A percentile compares a stretch with the other conserved stretches of the same genome.
Evolutionary conservation across 2,329 filamentous ascomycete species (phyloP).

Genomic region (Fusarium oligoseptatum): DNA sequence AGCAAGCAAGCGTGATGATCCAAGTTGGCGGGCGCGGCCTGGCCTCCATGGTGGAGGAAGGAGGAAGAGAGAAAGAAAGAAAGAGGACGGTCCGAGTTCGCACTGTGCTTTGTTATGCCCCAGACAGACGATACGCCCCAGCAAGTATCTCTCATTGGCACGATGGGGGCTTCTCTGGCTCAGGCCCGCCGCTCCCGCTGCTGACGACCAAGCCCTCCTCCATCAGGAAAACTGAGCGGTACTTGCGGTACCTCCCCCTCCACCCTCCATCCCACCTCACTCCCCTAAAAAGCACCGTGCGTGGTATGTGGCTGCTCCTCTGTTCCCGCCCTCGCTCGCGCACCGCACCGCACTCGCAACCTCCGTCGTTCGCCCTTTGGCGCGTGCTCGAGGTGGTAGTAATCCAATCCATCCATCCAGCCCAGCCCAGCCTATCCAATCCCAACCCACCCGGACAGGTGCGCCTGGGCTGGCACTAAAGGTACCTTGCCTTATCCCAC

Average conservation of each 20-base stretch:
- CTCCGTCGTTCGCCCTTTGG: constrained; percentile 39
- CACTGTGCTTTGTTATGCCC: constrained; percentile 31
- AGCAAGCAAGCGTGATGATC: neutral
- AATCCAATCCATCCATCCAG: neutral
- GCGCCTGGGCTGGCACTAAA: constrained; percentile 33
- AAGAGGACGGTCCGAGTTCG: constrained; percentile 1
- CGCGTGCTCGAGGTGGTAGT: constrained; percentile 35
- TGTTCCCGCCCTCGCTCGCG: constrained; percentile 19
- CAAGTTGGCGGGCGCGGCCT: constrained; percentile 4
- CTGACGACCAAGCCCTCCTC: constrained; percentile 30
- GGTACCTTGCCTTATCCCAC: constrained; percentile 39
- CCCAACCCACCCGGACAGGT: constrained; percentile 37
- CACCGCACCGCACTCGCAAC: constrained; percentile 12
- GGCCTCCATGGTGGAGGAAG: neutral
- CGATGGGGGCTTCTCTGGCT: constrained; percentile 17
- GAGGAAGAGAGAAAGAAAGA: neutral
- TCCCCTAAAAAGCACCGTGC: constrained; percentile 45
- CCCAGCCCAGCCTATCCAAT: constrained; percentile 17
- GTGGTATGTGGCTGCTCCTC: constrained; percentile 47
- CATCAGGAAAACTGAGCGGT: constrained; percentile 7
- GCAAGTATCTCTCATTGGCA: constrained; percentile 30
- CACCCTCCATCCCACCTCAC: constrained; percentile 40
- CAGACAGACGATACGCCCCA: constrained; percentile 14
- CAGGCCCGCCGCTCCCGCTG: constrained; percentile 33
- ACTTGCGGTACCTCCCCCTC: constrained; percentile 23